Percentiles rank a stretch among this genome's conserved stretches.
These are phyloP conservation scores for Colletotrichum sp. DNA, from an alignment of 2,329 filamentous ascomycete species.

Conservation along the genomic window DNA sequence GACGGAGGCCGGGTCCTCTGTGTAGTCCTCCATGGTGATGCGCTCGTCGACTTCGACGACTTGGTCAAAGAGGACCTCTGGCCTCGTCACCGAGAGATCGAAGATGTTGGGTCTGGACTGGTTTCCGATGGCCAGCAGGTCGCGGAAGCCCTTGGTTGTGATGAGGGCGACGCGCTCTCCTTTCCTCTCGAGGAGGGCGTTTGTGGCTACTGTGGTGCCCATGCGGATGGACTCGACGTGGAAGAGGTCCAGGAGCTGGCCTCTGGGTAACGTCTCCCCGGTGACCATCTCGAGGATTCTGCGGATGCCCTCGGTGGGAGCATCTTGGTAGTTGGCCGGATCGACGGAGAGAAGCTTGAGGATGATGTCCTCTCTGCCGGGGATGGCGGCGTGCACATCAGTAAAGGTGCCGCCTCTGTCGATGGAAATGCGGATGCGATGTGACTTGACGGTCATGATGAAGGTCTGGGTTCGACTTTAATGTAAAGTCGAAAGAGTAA, in stretches of 20 bases:
- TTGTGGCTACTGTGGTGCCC: constrained; percentile 83
- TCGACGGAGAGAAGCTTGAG: constrained; percentile 78
- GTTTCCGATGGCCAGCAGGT: constrained; percentile 75
- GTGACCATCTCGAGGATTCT: constrained; percentile 40
- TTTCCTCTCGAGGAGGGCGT: constrained; percentile 77
- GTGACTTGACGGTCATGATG: constrained; percentile 26
- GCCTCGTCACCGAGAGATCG: constrained; percentile 71
- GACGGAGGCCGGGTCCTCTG: constrained; percentile 68
- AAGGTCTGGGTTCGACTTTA: background rate
- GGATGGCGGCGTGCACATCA: constrained; percentile 71
- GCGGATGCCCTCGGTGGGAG: constrained; percentile 75
- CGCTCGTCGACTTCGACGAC: constrained; percentile 79
- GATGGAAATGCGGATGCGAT: constrained; percentile 34
- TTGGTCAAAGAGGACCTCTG: constrained; percentile 71
- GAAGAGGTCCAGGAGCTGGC: constrained; percentile 36
- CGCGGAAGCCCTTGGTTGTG: constrained; percentile 75
- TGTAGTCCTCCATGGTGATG: constrained; percentile 76
- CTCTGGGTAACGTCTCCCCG: constrained; percentile 35
- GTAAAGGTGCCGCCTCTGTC: constrained; percentile 64
- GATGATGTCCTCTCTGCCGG: constrained; percentile 69
- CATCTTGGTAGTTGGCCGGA: constrained; percentile 74
- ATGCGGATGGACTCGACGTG: constrained; percentile 72
- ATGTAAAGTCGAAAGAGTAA: background rate
- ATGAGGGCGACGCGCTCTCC: constrained; percentile 75
- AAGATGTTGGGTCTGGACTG: constrained; percentile 77